Evolutionary conservation across 495 filamentous ascomycete genomes (phyloP).

Genomic region (Filosporella fistucella): DNA sequence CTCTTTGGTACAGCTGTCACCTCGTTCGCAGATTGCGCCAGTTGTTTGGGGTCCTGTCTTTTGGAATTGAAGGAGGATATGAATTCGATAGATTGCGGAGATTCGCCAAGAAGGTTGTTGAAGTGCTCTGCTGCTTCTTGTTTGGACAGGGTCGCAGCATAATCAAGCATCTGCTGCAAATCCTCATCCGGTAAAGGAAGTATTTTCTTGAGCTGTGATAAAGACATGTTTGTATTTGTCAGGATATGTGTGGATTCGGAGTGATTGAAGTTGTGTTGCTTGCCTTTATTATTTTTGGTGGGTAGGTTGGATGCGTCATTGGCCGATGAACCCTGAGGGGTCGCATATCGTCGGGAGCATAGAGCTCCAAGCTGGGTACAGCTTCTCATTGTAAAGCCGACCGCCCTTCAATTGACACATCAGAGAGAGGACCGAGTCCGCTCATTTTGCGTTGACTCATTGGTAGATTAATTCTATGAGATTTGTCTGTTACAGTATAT

Average conservation of each 20-base stretch:
- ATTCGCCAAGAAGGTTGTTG: slow-evolving; percentile 83
- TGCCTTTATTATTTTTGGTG: background rate
- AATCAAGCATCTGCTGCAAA: slow-evolving; percentile 74
- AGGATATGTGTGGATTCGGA: background rate
- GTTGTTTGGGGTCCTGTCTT: slow-evolving; percentile 38
- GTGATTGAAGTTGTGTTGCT: no score
- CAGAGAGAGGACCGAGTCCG: no score
- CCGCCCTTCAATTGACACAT: no score
- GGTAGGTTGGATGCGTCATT: slow-evolving; percentile 2
- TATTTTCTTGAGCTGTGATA: slow-evolving; percentile 68
- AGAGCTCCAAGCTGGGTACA: no score
- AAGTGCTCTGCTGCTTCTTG: slow-evolving; percentile 77
- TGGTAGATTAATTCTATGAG: no score
- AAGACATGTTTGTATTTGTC: slow-evolving; percentile 39
- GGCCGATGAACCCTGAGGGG: no score
- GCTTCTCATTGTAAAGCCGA: no score
- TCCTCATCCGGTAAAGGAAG: slow-evolving; percentile 82
- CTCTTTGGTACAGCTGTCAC: slow-evolving; percentile 19
- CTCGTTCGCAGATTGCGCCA: background rate
- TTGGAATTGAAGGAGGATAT: slow-evolving; percentile 85
- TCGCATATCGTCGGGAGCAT: no score
- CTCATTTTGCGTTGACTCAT: no score
- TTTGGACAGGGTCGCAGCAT: slow-evolving; percentile 65
- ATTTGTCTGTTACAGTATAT: no score
- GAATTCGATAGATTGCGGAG: slow-evolving; percentile 80